phyloP scores from a whole-genome alignment of 129 eudicot genomes.

The Smallanthus sonchifolius region DNA sequence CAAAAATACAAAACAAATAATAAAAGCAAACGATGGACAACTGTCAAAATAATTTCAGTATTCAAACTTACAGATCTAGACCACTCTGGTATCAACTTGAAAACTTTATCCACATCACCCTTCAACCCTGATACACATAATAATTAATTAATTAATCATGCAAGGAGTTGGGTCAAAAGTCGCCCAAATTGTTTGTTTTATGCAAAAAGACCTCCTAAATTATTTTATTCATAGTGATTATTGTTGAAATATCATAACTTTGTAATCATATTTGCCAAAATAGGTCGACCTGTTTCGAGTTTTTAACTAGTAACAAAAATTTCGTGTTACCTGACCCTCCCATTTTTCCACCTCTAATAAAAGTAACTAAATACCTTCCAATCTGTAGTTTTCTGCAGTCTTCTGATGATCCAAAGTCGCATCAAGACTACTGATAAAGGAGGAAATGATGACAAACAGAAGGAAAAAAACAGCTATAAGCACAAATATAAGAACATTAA shows the following conservation, averaged over 20 bases:
- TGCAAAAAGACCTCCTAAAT: background rate
- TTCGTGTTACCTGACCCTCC: background rate
- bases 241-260: background rate
- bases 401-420: slow-evolving; percentile 35
- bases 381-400: slow-evolving; percentile 14
- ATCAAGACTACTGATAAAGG: slow-evolving; percentile 40
- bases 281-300: background rate
- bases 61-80: slow-evolving; percentile 61
- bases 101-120: slow-evolving; percentile 55
- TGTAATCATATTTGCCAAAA: background rate
- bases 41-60: background rate
- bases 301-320: background rate
- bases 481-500: slow-evolving; percentile 12
- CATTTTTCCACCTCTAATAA: slow-evolving; percentile 7
- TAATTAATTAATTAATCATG: background rate
- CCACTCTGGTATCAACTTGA: slow-evolving; percentile 82
- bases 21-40: background rate
- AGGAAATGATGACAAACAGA: slow-evolving; percentile 3
- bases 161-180: background rate
- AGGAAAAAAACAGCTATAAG: background rate
- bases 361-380: slow-evolving; percentile 29
- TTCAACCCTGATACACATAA: slow-evolving; percentile 23
- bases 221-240: background rate
- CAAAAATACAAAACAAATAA: background rate
- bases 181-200: background rate